phyloP scores from a whole-genome alignment of 1,139 yeast genomes.

The Hanseniaspora uvarum region DNA sequence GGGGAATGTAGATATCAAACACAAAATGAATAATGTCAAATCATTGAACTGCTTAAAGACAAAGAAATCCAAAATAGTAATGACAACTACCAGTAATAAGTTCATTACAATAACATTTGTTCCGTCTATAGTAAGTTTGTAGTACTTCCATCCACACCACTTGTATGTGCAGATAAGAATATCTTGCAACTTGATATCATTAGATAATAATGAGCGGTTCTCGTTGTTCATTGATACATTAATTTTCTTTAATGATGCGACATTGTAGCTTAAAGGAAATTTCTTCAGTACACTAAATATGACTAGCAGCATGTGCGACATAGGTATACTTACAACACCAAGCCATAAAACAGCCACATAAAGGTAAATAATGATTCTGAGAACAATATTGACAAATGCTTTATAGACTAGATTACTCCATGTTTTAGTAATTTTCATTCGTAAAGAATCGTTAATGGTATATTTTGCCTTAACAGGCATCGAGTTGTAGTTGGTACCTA shows the following conservation, averaged over 20 bases:
- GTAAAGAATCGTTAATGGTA: conserved; percentile 3
- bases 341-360: conserved; percentile 3
- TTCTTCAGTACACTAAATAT: conserved; percentile 18
- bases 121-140: conserved; percentile 92
- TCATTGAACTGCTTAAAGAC: conserved; percentile 24
- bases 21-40: conserved; percentile 58
- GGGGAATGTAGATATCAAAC: conserved; percentile 79
- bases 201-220: conserved; percentile 14
- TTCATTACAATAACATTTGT: conserved; percentile 89
- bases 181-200: conserved; percentile 27
- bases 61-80: conserved; percentile 73
- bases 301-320: conserved; percentile 12
- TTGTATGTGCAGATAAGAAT: conserved; percentile 75
- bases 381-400: neutral
- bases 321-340: conserved; percentile 12
- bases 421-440: neutral
- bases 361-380: neutral
- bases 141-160: conserved; percentile 83
- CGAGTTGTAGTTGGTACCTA: conserved; percentile 17
- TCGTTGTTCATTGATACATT: neutral
- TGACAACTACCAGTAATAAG: conserved; percentile 63
- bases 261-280: conserved; percentile 25
- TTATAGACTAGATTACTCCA: neutral
- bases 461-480: conserved; percentile 12
- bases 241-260: conserved; percentile 32